Evolutionary conservation across 805 yeast species (phyloP).

Genomic region (Nakazawaea ambrosiae): DNA sequence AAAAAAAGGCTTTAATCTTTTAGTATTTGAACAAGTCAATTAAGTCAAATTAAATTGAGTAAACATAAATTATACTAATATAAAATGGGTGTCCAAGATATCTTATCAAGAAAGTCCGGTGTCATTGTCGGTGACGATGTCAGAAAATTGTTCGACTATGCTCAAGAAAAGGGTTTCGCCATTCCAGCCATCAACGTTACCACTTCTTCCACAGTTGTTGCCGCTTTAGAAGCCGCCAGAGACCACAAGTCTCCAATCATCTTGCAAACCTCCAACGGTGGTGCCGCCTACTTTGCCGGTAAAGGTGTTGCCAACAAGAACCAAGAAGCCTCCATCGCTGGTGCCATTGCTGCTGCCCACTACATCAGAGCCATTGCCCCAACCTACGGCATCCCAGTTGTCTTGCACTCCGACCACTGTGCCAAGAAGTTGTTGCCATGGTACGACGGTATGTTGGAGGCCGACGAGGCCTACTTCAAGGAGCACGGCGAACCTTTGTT

Average conservation of each 20-base stretch:
- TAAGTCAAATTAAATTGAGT: neutral
- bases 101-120: constrained; percentile 87
- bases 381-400: constrained; percentile 91
- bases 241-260: constrained; percentile 93
- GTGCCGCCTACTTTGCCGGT: constrained; percentile 99
- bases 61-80: neutral
- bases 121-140: constrained; percentile 99
- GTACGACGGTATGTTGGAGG: constrained; percentile 97
- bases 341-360: constrained; percentile 96
- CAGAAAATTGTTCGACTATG: constrained; percentile 77
- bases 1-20: no score
- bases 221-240: constrained; percentile 96
- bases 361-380: constrained; percentile 97
- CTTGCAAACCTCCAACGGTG: constrained; percentile 96
- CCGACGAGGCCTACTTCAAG: constrained; percentile 90
- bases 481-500: constrained; percentile 89
- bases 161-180: constrained; percentile 89
- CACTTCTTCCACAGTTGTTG: constrained; percentile 93
- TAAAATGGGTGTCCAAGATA: constrained; percentile 61
- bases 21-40: no score
- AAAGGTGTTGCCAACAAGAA: constrained; percentile 93
- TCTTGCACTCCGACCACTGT: constrained; percentile 97
- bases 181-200: constrained; percentile 99
- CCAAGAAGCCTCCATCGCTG: constrained; percentile 91
- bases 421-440: constrained; percentile 97